Base-by-base conservation (phyloP, 2,329 filamentous ascomycete species). In the Periglandula ipomoeae region DNA sequence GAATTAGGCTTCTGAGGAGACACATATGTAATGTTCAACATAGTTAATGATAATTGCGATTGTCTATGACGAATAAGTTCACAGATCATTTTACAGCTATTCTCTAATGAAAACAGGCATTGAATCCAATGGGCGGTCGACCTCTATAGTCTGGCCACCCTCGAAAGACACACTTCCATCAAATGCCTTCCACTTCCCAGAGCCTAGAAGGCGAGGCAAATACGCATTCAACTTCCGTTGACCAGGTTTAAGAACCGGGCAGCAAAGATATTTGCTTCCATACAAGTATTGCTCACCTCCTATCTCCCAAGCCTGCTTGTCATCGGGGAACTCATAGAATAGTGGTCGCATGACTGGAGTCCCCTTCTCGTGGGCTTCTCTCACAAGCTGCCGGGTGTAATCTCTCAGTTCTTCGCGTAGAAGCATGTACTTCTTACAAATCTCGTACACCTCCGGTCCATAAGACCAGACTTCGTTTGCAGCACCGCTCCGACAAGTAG, bases 401-500 rank as follows among this genome's bases (percentile, higher is more conserved):
- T 69, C 69, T 4, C 81, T 67, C 58, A 85, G 50, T 30, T 71
- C 58, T 61, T 85, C 81, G 2, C 81, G 70, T 11, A 85, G 66
- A 5, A 56, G 53, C 58, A 86, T 70, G 53, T 83, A 84, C 54
- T 70, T 76, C 57, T 72, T 70, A 59, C 78, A 81, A 27, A 85
- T 81, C 27, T 66, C 69, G 51, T 81, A 82, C 81, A 27, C 73
- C 24, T 78, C 70, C 6, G 74, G 70, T 0, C 82, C 81, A 56
- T 83, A 85, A 1, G 73, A 80, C 81, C 81, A 85, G 1, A 85
- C 75, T 60, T 85, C 82, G 54, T 84, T 83, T 0, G 68, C 61
- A 0, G 75, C 78, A 13, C 79, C 80, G 52, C 59, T 74, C 54
- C 49, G 70, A 59, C 62, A 78, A 65, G 54, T 73, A 1, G 57